Percentiles rank a stretch among this genome's conserved stretches.
These are phyloP conservation scores for Jamesozyma lodderae DNA, from an alignment of 805 yeast genomes.

Conservation along the genomic window DNA sequence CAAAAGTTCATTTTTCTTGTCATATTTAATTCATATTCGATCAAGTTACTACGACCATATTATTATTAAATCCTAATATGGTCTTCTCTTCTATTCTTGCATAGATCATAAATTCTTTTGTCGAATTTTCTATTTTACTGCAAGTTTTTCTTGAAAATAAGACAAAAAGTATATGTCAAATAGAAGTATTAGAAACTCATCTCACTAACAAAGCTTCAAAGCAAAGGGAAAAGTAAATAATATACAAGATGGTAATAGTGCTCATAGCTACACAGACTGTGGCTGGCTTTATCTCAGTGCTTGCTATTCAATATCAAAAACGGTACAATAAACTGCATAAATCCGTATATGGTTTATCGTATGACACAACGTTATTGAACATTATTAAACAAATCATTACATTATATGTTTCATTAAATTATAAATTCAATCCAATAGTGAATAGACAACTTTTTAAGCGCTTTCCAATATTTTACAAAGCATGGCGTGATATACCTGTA, in stretches of 20 bases:
- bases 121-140: too few relatives aligned
- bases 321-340: slow-evolving; percentile 22
- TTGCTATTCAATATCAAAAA: slow-evolving; percentile 18
- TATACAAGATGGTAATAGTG: neutral
- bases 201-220: too few relatives aligned
- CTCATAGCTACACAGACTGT: slow-evolving; percentile 1
- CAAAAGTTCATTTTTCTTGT: too few relatives aligned
- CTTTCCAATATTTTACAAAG: slow-evolving; percentile 29
- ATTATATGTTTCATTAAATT: slow-evolving; percentile 21
- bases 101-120: too few relatives aligned
- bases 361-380: slow-evolving; percentile 25
- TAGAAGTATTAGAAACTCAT: too few relatives aligned
- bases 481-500: slow-evolving; percentile 14
- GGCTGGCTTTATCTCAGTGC: slow-evolving; percentile 50
- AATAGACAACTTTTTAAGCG: slow-evolving; percentile 25
- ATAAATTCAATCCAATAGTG: slow-evolving; percentile 18
- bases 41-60: too few relatives aligned
- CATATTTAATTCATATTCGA: too few relatives aligned
- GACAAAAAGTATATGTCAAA: too few relatives aligned
- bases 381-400: slow-evolving; percentile 9
- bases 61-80: too few relatives aligned
- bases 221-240: too few relatives aligned
- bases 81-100: too few relatives aligned
- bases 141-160: too few relatives aligned
- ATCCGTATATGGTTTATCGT: slow-evolving; percentile 34